Evolutionary conservation across 1,139 yeast genomes (phyloP), one percentile per base, ranked within the genome.

Genomic region (Hyphopichia buzzinii): DNA sequence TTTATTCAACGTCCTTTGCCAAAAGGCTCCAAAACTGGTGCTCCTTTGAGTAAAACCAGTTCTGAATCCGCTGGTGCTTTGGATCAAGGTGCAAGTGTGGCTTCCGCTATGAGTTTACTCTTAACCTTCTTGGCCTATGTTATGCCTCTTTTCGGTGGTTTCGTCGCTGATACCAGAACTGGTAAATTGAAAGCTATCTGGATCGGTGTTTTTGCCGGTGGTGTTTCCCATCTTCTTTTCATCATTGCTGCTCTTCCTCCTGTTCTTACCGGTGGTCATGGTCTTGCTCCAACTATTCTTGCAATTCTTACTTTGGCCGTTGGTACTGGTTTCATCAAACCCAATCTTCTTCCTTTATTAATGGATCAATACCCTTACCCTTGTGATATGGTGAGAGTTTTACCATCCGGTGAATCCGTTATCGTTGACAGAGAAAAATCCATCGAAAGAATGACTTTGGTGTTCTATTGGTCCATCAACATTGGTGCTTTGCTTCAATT

Each of bases 391-490:
- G 79, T 86, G 36, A 74, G 72, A 53, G 77, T 74, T 3, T 64
- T 74, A 36, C 77, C 79, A 45, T 55, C 66, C 30, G 95, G 88
- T 35, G 83, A 79, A 52, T 67, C 72, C 31, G 90, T 84, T 24
- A 75, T 87, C 46, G 74, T 83, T 30, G 92, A 84, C 51, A 83
- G 86, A 37, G 75, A 78, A 48, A 69, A 79, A 41, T 80, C 95
- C 11, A 65, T 84, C 41, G 88, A 84, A 64, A 75, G 85, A 57
- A 74, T 87, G 63, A 81, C 88, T 44, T 74, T 84, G 70, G 67
- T 82, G 26, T 87, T 87, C 62, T 87, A 87, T 63, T 73, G 87
- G 76, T 74, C 86, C 53, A 83, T 87, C 57, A 88, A 88, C 57
- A 64, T 84, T 47, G 96, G 96, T 37, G 81, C 94, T 8, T 73